Conservation (phyloP, 768 basidiomycete genomes). For the Cystobasidium ongulense region DNA sequence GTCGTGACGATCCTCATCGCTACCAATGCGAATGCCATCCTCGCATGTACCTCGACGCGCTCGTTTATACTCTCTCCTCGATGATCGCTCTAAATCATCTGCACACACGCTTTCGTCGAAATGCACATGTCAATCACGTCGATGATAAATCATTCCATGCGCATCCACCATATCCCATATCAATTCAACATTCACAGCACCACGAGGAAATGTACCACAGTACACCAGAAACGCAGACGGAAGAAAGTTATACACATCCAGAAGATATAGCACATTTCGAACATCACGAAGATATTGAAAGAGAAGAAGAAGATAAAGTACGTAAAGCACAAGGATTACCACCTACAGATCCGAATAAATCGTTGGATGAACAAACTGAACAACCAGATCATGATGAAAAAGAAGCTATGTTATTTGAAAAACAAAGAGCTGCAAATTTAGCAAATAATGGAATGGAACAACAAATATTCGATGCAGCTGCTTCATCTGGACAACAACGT, state of each 20-base stretch:
- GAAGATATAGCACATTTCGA: conserved; percentile 80
- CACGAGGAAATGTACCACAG: conserved; percentile 96
- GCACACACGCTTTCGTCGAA: too few relatives aligned
- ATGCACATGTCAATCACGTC: conserved; percentile 20
- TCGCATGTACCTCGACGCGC: too few relatives aligned
- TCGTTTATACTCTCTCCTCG: too few relatives aligned
- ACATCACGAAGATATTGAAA: conserved; percentile 78
- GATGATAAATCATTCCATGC: background rate
- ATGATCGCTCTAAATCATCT: too few relatives aligned
- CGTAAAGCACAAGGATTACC: conserved; percentile 65
- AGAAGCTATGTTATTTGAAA: conserved; percentile 13
- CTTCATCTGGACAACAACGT: background rate
- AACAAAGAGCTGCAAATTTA: background rate
- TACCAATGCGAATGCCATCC: too few relatives aligned
- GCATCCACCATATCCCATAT: too few relatives aligned
- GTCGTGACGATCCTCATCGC: too few relatives aligned
- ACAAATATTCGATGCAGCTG: background rate
- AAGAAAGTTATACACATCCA: conserved; percentile 85
- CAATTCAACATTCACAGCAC: conserved; percentile 50
- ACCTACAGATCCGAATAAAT: conserved; percentile 35
- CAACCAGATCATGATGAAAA: conserved; percentile 33
- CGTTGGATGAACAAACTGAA: conserved; percentile 30
- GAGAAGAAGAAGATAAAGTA: conserved; percentile 70
- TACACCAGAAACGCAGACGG: conserved; percentile 94
- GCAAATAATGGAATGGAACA: conserved; percentile 5